These are phyloP conservation scores for Colletotrichum shisoi DNA, from an alignment of 2,329 filamentous ascomycete genomes.

Conservation along the genomic window DNA sequence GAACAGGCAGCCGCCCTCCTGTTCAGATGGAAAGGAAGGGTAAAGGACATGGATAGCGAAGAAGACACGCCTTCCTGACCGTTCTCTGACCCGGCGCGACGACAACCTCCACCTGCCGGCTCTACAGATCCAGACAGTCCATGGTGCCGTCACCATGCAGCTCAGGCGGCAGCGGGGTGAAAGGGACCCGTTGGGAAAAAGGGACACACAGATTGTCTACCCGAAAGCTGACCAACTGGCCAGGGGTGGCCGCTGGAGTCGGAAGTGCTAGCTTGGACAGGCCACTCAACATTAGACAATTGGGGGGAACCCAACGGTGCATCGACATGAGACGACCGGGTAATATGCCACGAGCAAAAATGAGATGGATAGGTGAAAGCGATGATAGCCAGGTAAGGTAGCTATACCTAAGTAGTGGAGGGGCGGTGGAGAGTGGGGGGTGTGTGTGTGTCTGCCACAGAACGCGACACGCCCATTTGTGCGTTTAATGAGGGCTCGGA, in stretches of 20 bases:
- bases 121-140: conserved; percentile 21
- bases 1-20: conserved; percentile 3
- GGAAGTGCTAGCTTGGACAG: background rate
- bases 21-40: conserved; percentile 8
- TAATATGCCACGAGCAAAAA: conserved; percentile 18
- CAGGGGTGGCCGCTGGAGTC: conserved; percentile 21
- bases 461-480: conserved; percentile 37
- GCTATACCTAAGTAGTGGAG: background rate
- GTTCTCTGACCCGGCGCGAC: conserved; percentile 5
- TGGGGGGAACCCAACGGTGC: conserved; percentile 30
- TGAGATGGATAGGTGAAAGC: background rate
- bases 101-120: conserved; percentile 5
- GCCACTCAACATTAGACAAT: conserved; percentile 2
- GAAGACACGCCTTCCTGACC: background rate
- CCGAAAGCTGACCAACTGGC: conserved; percentile 16
- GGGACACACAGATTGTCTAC: conserved; percentile 27
- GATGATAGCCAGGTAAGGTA: conserved; percentile 9
- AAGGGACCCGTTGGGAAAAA: conserved; percentile 32
- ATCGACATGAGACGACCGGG: conserved; percentile 28
- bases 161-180: conserved; percentile 24
- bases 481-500: conserved; percentile 37
- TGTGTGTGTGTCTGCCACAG: conserved; percentile 12
- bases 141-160: conserved; percentile 36
- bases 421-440: conserved; percentile 3
- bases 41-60: background rate